phyloP scores from a whole-genome alignment of 1,139 yeast species.

The Oligophagozyma castellii region DNA sequence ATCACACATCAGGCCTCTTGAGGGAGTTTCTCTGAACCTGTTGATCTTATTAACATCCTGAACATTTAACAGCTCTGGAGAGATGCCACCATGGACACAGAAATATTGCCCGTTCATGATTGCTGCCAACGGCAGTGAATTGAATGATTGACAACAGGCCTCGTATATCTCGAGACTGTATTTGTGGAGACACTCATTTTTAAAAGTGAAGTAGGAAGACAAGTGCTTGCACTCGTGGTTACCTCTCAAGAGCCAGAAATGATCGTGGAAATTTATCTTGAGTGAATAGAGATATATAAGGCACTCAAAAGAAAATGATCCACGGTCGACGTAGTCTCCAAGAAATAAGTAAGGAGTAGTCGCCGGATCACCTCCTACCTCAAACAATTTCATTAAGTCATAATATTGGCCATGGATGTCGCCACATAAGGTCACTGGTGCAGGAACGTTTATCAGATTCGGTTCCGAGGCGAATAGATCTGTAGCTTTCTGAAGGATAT shows the following conservation, averaged over 20 bases:
- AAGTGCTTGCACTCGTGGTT: constrained; percentile 93
- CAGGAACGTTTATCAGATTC: constrained; percentile 65
- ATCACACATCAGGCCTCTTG: constrained; percentile 90
- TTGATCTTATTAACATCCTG: constrained; percentile 59
- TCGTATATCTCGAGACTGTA: constrained; percentile 58
- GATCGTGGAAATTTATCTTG: constrained; percentile 63
- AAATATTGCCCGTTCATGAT: constrained; percentile 88
- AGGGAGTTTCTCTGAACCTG: constrained; percentile 87
- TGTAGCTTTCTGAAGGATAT: constrained; percentile 58
- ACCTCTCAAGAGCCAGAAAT: constrained; percentile 79
- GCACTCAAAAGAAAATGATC: constrained; percentile 84
- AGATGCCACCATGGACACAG: constrained; percentile 95
- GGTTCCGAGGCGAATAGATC: constrained; percentile 58
- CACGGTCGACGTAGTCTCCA: constrained; percentile 96
- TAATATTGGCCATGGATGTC: constrained; percentile 93
- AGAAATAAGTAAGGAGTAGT: constrained; percentile 66
- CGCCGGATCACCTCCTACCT: constrained; percentile 85
- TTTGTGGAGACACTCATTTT: constrained; percentile 81
- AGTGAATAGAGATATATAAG: constrained; percentile 67
- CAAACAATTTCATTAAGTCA: constrained; percentile 82
- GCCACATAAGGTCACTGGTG: constrained; percentile 94
- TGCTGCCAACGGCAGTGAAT: constrained; percentile 85
- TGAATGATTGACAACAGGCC: constrained; percentile 67
- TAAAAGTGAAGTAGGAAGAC: constrained; percentile 89
- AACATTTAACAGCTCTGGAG: constrained; percentile 65